Percentiles rank a stretch among this genome's conserved stretches.
Conservation (phyloP, 129 eudicot genomes). For the Silybum marianum region DNA sequence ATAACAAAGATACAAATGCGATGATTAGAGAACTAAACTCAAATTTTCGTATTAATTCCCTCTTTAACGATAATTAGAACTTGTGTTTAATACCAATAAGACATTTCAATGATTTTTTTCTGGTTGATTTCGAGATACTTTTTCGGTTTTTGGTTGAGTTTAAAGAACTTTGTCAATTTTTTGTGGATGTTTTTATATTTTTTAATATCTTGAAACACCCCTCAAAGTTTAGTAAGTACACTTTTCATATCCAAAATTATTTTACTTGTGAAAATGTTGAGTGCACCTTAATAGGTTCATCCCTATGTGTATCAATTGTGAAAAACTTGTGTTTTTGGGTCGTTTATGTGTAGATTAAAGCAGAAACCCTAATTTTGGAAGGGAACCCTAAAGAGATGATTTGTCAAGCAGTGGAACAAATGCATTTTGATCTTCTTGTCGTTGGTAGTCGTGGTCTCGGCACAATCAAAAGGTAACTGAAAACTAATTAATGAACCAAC, state of each 20-base stretch:
- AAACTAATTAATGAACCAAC: too few relatives aligned
- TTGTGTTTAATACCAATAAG: neutral
- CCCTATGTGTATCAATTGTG: neutral
- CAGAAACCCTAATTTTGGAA: conserved; percentile 56
- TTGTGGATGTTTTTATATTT: too few relatives aligned
- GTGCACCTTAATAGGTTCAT: too few relatives aligned
- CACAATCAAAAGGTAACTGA: conserved; percentile 49
- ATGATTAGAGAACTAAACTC: neutral
- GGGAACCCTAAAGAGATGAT: conserved; percentile 68
- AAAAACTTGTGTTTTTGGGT: neutral
- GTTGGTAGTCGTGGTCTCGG: conserved; percentile 75
- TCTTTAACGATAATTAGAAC: neutral
- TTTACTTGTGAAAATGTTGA: too few relatives aligned
- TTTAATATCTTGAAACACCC: too few relatives aligned
- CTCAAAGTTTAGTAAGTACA: too few relatives aligned
- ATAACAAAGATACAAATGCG: neutral
- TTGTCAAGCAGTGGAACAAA: conserved; percentile 53
- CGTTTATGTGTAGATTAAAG: conserved; percentile 40
- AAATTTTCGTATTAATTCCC: neutral
- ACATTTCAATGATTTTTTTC: neutral
- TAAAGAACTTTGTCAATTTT: too few relatives aligned
- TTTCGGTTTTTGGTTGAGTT: too few relatives aligned
- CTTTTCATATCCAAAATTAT: too few relatives aligned
- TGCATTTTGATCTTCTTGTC: conserved; percentile 55
- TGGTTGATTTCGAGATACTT: too few relatives aligned